phyloP scores from a whole-genome alignment of 2,329 filamentous ascomycete genomes.

The Colletotrichum siamense region DNA sequence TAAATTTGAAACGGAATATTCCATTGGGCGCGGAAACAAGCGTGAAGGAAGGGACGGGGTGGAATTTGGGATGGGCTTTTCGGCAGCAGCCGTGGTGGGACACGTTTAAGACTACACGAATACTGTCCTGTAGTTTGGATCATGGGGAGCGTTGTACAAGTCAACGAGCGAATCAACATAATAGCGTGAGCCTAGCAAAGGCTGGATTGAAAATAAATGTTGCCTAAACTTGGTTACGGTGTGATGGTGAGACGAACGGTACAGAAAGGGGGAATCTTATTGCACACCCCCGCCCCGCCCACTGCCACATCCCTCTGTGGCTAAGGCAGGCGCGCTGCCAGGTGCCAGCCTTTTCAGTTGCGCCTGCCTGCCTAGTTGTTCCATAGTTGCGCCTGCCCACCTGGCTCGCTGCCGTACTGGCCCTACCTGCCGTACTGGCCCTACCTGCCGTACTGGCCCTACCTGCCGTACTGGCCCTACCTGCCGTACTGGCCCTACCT shows the following conservation, averaged over 20 bases:
- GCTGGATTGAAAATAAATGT: neutral
- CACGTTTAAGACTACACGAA: neutral
- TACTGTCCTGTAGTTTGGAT: neutral
- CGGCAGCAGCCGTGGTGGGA: neutral
- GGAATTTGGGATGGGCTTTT: neutral
- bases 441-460: no score
- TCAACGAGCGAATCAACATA: neutral
- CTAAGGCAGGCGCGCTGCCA: no score
- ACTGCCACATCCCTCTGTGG: no score
- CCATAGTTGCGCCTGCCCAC: no score
- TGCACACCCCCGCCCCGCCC: no score
- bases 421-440: no score
- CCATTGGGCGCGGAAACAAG: neutral
- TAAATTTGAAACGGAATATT: neutral
- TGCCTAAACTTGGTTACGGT: neutral
- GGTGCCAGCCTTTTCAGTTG: no score
- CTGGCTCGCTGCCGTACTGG: no score
- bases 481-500: no score
- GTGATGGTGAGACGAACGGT: neutral
- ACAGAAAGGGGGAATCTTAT: neutral
- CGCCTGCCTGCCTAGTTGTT: no score
- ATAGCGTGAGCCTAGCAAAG: neutral
- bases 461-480: no score
- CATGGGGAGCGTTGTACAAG: neutral
- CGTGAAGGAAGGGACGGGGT: neutral